Percentiles rank a stretch among this genome's conserved stretches.
These are phyloP conservation scores for Mycena alexandri DNA, from an alignment of 768 basidiomycete genomes.

Conservation along the genomic window DNA sequence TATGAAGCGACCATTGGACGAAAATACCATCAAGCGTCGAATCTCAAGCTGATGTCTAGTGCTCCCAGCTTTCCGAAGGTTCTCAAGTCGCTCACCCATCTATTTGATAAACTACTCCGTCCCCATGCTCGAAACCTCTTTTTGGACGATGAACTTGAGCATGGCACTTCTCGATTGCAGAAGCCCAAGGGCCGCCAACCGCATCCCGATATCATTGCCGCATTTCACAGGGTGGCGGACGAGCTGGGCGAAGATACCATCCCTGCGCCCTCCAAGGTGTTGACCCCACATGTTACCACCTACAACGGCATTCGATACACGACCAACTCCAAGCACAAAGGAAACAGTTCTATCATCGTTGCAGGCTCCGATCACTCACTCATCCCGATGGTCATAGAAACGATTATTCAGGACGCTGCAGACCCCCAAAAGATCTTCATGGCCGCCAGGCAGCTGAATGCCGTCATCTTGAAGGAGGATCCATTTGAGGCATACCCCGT, in stretches of 20 bases:
- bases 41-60: not conserved
- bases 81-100: not conserved
- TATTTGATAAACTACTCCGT: not conserved
- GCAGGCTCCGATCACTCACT: not conserved
- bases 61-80: not conserved
- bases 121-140: not conserved
- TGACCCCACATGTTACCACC: not conserved
- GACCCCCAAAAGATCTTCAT: not conserved
- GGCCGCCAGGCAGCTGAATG: not conserved
- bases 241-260: not conserved
- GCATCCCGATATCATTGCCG: not conserved
- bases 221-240: not conserved
- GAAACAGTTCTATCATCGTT: not conserved
- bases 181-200: not conserved
- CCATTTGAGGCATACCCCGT: not conserved
- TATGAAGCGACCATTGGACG: slow-evolving; percentile 5
- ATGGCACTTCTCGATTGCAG: not conserved
- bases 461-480: not conserved
- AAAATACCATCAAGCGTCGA: not conserved
- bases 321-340: slow-evolving; percentile 5
- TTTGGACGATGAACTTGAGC: not conserved
- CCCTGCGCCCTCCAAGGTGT: not conserved
- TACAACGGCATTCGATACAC: slow-evolving; percentile 8
- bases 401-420: not conserved
- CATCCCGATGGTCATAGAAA: slow-evolving; percentile 1